Percentiles rank a stretch among this genome's conserved stretches.
phyloP scores from a whole-genome alignment of 177 flowering plant species.

The Vitis hybrid region DNA sequence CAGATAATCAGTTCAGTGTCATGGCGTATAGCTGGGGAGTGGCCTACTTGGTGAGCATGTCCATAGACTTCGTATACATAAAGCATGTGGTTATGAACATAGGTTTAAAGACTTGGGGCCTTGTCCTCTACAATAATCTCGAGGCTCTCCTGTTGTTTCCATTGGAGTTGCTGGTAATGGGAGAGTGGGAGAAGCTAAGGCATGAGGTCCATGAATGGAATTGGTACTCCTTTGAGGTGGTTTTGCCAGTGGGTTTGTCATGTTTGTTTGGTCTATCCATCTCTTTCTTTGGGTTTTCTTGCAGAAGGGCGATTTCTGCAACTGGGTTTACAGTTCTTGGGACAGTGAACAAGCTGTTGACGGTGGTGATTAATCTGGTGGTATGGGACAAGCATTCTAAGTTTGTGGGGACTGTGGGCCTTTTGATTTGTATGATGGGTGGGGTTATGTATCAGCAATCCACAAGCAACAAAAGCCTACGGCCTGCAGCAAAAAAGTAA shows the following conservation, averaged over 20 bases:
- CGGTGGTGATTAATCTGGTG: slow-evolving; percentile 82
- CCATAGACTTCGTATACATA: slow-evolving; percentile 89
- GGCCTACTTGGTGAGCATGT: slow-evolving; percentile 87
- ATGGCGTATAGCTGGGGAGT: slow-evolving; percentile 87
- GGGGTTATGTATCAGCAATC: slow-evolving; percentile 91
- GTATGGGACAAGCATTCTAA: slow-evolving; percentile 97
- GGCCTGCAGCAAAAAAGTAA: slow-evolving; percentile 29
- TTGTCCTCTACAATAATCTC: slow-evolving; percentile 90
- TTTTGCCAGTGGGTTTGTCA: slow-evolving; percentile 82
- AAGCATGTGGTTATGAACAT: slow-evolving; percentile 98
- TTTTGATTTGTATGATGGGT: slow-evolving; percentile 82
- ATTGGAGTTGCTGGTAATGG: slow-evolving; percentile 82
- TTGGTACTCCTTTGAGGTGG: slow-evolving; percentile 71
- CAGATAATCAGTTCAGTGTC: slow-evolving; percentile 83
- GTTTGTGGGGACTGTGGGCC: slow-evolving; percentile 69
- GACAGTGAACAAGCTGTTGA: slow-evolving; percentile 84
- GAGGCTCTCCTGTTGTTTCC: slow-evolving; percentile 89
- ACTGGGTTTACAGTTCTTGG: slow-evolving; percentile 95
- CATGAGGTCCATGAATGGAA: slow-evolving; percentile 73
- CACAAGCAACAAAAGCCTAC: slow-evolving; percentile 55
- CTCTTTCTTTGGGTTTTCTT: slow-evolving; percentile 93
- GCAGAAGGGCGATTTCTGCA: slow-evolving; percentile 88
- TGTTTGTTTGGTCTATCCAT: slow-evolving; percentile 86
- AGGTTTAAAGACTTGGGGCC: slow-evolving; percentile 88
- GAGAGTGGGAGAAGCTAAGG: slow-evolving; percentile 85